A percentile compares a stretch with the other conserved stretches of the same genome.
These are phyloP conservation scores for Rhynchospora tenuis DNA, from an alignment of 176 grass and related monocot genomes.

Conservation along the genomic window DNA sequence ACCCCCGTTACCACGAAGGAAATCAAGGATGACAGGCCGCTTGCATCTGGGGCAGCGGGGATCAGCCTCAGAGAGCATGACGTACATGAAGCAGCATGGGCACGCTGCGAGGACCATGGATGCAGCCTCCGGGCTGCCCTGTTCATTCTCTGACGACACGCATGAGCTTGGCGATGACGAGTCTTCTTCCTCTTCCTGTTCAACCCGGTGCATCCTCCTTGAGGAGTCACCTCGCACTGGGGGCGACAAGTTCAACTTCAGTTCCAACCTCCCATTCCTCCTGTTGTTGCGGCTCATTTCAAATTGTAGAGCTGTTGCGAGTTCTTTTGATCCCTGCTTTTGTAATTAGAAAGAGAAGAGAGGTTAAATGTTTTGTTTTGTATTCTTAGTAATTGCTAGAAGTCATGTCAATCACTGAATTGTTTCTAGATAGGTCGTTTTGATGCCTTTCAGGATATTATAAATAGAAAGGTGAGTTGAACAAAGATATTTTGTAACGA, in stretches of 20 bases:
- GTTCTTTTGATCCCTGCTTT: neutral
- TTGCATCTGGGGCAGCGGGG: slow-evolving; percentile 84
- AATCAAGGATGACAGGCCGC: slow-evolving; percentile 82
- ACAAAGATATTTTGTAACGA: neutral
- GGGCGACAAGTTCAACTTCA: slow-evolving; percentile 70
- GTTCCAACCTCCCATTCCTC: slow-evolving; percentile 47
- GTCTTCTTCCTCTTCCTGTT: slow-evolving; percentile 26
- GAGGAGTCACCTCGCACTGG: slow-evolving; percentile 34
- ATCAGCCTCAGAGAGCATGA: slow-evolving; percentile 87
- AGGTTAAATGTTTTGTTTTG: neutral
- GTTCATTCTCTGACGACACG: slow-evolving; percentile 61
- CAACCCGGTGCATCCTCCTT: slow-evolving; percentile 24
- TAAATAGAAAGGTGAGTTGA: neutral
- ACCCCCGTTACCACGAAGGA: slow-evolving; percentile 35
- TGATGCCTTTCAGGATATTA: neutral
- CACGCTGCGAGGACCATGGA: slow-evolving; percentile 74
- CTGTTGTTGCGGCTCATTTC: slow-evolving; percentile 70
- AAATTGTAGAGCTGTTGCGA: neutral
- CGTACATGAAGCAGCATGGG: slow-evolving; percentile 83
- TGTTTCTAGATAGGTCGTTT: neutral
- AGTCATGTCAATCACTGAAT: neutral
- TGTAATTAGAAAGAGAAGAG: neutral
- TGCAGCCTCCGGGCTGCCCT: slow-evolving; percentile 63
- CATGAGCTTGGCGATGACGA: slow-evolving; percentile 60
- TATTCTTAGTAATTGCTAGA: neutral